Base-by-base conservation (phyloP, 1,139 yeast genomes). In the Oligophagozyma castellii region DNA sequence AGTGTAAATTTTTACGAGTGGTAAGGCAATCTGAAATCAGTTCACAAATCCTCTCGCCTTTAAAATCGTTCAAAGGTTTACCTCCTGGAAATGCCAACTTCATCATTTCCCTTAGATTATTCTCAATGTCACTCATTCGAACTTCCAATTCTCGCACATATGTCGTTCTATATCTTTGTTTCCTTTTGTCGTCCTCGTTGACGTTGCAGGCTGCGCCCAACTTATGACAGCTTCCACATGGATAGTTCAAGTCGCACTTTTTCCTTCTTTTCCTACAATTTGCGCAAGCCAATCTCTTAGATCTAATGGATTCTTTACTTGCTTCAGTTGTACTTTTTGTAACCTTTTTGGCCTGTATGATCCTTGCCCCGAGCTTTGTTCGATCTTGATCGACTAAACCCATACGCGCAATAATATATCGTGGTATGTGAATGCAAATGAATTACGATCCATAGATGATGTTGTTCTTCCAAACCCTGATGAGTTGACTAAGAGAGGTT, bases 111-210 rank as follows among this genome's bases (percentile, higher is more conserved):
- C 37, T 37, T 19, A 55, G 32, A 25, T 42, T 43, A 2, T 37
- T 34, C 29, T 53, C 53, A 20, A 53, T 35, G n/a, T 39, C 33
- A 7, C 47, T 45, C 18, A 51, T 40, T 27, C 48, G 55, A 2
- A 39, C 35, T 31, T 56, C 61, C 23, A 58, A 35, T 1, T 50
- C 37, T 18, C 46, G 55, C 14, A 70, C 74, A 38, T 70, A 70
- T 27, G 59, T 59, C 5, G 63, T 65, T 0, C 68, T 59, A 4
- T 70, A 69, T 29, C 76, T 52, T 35, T 61, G 65, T 42, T 67
- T 69, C 27, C 78, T 51, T 56, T 65, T 54, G 43, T 71, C 78
- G 32, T 58, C 57, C 5, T 61, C 59, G n/a, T 65, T 59, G 26
- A 61, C 61, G 16, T 67, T 55, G 44, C 78, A 71, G 27, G 63